phyloP scores from a whole-genome alignment of 768 basidiomycete genomes.

The Phanerochaete carnosa region DNA sequence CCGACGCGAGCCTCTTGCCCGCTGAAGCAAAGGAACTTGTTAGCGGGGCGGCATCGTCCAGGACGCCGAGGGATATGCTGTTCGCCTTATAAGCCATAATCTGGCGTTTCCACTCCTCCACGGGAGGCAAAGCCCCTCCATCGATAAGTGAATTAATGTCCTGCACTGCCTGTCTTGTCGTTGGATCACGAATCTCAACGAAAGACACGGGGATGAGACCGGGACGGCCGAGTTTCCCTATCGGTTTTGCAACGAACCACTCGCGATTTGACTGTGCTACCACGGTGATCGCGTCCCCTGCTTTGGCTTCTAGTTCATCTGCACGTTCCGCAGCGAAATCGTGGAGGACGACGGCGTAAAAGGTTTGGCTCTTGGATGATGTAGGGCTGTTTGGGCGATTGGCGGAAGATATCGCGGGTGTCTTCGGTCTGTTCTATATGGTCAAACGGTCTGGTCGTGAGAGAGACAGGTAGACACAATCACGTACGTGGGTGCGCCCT shows the following conservation, averaged over 20 bases:
- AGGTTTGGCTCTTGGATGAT: slow-evolving; percentile 52
- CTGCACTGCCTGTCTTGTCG: slow-evolving; percentile 73
- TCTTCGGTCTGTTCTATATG: slow-evolving; percentile 12
- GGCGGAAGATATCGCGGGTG: slow-evolving; percentile 11
- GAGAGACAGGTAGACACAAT: not conserved
- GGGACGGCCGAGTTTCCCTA: slow-evolving; percentile 90
- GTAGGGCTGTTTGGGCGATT: slow-evolving; percentile 31
- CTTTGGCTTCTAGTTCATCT: slow-evolving; percentile 93
- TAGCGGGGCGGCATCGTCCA: slow-evolving; percentile 63
- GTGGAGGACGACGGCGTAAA: slow-evolving; percentile 93
- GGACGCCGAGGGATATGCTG: slow-evolving; percentile 90
- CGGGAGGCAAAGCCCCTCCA: slow-evolving; percentile 83
- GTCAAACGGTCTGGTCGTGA: not conserved
- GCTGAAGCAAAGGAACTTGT: slow-evolving; percentile 21
- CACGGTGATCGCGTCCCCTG: slow-evolving; percentile 92
- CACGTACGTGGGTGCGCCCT: slow-evolving; percentile 27
- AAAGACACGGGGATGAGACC: slow-evolving; percentile 97
- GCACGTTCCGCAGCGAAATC: slow-evolving; percentile 94
- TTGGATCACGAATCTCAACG: slow-evolving; percentile 93
- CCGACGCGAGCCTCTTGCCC: slow-evolving; percentile 4
- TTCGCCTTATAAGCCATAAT: slow-evolving; percentile 95
- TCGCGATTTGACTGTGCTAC: slow-evolving; percentile 99
- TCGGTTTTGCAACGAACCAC: slow-evolving; percentile 99
- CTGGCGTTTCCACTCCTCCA: slow-evolving; percentile 99
- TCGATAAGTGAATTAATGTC: slow-evolving; percentile 81